Percentiles rank a stretch among this genome's conserved stretches.
These are phyloP conservation scores for Rhizopogon vesiculosus DNA, from an alignment of 768 basidiomycete species.

Conservation along the genomic window DNA sequence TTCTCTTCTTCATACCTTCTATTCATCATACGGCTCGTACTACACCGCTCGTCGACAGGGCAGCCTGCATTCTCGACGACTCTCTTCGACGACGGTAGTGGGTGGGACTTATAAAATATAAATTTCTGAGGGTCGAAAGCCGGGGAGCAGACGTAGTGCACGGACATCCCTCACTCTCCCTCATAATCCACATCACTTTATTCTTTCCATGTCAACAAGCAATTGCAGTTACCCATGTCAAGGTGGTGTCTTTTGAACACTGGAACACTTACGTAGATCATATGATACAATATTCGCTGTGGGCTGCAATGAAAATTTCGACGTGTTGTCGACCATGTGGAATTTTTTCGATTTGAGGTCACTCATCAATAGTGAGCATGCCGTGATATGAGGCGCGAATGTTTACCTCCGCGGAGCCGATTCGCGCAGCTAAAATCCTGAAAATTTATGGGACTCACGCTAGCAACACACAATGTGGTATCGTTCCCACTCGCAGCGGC, in stretches of 20 bases:
- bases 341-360: too few species aligned
- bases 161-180: slow-evolving; percentile 28
- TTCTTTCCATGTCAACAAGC: background rate
- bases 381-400: too few species aligned
- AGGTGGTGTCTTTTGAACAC: background rate
- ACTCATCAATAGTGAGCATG: too few species aligned
- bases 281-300: background rate
- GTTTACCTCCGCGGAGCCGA: too few species aligned
- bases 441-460: too few species aligned
- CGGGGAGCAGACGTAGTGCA: slow-evolving; percentile 33
- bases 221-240: background rate
- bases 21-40: background rate
- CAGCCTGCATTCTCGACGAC: background rate
- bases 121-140: slow-evolving; percentile 18
- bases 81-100: slow-evolving; percentile 1
- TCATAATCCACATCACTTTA: slow-evolving; percentile 9
- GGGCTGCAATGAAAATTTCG: background rate
- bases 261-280: background rate
- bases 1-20: background rate
- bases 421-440: too few species aligned
- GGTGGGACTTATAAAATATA: slow-evolving; percentile 17
- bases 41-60: slow-evolving; percentile 1
- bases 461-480: too few species aligned
- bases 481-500: too few species aligned
- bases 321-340: too few species aligned